Evolutionary conservation across 1,284 basidiomycete genomes (phyloP), one percentile per base, ranked within the genome.

Genomic region (Sanghuangporus weigelae): DNA sequence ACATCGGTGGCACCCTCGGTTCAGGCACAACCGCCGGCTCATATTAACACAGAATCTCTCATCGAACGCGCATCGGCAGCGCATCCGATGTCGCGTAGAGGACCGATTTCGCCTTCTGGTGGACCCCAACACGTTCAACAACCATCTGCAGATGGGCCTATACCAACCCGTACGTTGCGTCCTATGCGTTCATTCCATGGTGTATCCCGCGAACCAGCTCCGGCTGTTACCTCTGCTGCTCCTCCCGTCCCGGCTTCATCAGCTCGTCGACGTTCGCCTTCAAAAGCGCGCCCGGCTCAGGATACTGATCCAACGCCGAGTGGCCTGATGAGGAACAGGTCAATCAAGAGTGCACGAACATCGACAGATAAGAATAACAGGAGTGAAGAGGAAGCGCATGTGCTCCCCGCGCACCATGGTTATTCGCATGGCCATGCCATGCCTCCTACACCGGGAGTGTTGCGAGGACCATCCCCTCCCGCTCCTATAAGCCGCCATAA

Each of bases 141-240:
- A n/a, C 42, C 10, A 23, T n/a, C 54, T 40, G 48, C 46, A 49
- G 31, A 38, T 35, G 42, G 59, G 16, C 31, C 39, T 7, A 48
- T 36, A 12, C 59, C 63, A 7, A 38, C 39, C 1, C 63, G 59
- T n/a, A 53, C 74, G 5, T 69, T 89, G 39, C 80, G 80, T 16
- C 74, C 80, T 11, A 77, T 76, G 78, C 79, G 83, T 19, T 88
- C 87, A 14, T 86, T 90, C 74, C 85, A 84, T 69, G 80, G 78
- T 50, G 70, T 44, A 26, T 12, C 46, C 1, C 44, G 44, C 21
- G 44, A 46, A 46, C 44, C 44, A 46, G 16, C 44, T 19, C 2
- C 44, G 44, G 38, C 62, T 35, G 56, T 44, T 21, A 6, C 49
- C 1, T 7, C 42, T 40, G 10, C 76, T 44, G 76, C 77, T 35